Base-by-base conservation (phyloP, 441 rosid genomes). In the Populus hybrid region DNA sequence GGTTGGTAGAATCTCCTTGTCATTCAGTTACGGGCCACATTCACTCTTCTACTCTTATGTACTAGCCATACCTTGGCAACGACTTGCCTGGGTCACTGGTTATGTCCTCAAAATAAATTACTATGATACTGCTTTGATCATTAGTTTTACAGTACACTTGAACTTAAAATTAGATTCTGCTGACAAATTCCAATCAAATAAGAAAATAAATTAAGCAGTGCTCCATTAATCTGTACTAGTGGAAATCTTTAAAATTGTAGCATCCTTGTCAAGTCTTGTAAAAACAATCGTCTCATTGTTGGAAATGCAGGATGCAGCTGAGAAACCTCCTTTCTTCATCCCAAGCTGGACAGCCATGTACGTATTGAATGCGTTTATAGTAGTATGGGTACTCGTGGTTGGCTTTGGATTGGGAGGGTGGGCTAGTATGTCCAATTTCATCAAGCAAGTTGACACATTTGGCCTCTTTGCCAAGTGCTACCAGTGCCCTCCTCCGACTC, bases 351-450 rank as follows among this genome's bases (percentile, higher is more conserved):
- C 97, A 6, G 97, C 86, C 8, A 88, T 92, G 94, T 95, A 82
- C 26, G 86, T 73, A 18, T 7, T 95, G 69, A 95, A 95, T 69
- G 84, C 88, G 9, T 92, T 93, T 63, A 36, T 92, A 9, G 97
- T 86, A 79, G 73, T 89, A 24, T 95, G 99, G 99, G 93, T 92
- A 9, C 69, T 95, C 0, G 87, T 95, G n/a, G 93, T 91, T 2
- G 99, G 99, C 6, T 95, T 95, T 24, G 99, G 99, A 76, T 88
- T 93, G 34, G 99, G 99, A 36, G 99, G 99, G 65, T 95, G 99
- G 99, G 99, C 99, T 2, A 95, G 99, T 83, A 74, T 95, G 68
- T 86, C 89, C 82, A 93, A 93, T 82, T 95, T 95, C 79, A 85
- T 95, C 75, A 85, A 72, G 75, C 99, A 95, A 81, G 87, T 95